Evolutionary conservation across 2,329 filamentous ascomycete genomes (phyloP), one percentile per base, ranked within the genome.

Genomic region (Boeremia lycopersici): DNA sequence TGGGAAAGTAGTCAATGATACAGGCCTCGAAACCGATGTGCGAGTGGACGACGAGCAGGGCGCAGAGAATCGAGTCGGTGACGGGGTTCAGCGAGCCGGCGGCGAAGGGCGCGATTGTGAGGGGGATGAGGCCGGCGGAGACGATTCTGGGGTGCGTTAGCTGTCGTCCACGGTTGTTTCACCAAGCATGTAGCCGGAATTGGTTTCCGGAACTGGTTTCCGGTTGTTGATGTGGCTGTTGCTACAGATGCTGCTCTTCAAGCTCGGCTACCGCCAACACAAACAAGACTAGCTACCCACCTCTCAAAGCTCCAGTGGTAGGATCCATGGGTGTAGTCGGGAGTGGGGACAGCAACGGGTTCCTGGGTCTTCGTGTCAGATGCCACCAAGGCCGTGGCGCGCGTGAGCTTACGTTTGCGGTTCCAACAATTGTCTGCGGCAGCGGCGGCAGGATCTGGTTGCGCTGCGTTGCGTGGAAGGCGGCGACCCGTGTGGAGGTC

Each of bases 241-340:
- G 34, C 15, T 34, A 7, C 12, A 9, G 7, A 13, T 19, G 15
- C 39, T 2, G 6, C 2, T 44, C 15, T 29, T 29, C 38, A 13
- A 2, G 15, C 31, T 23, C 19, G 19, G 19, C 19, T 23, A 23
- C 19, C 5, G 19, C 19, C 19, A 23, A 23, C 19, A 5, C 19
- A 23, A 23, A 23, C 19, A 23, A 23, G 13, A 29, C 8, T n/a
- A 19, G 7, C 8, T 33, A 61, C 61, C 53, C 73, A 86, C 84
- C 86, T 82, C 83, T 99, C 95, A 72, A 96, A 96, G 57, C 89
- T 90, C 95, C 95, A 99, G 85, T 99, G 95, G 82, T 98, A 99
- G 77, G 90, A 96, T 68, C 95, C 95, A 80, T 99, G 91, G 51
- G 86, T 81, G 36, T 93, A 87, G 66, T 84, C 86, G 48, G 90